Evolutionary conservation across 441 rosid species (phyloP).

Genomic region (Eutrema salsugineum): DNA sequence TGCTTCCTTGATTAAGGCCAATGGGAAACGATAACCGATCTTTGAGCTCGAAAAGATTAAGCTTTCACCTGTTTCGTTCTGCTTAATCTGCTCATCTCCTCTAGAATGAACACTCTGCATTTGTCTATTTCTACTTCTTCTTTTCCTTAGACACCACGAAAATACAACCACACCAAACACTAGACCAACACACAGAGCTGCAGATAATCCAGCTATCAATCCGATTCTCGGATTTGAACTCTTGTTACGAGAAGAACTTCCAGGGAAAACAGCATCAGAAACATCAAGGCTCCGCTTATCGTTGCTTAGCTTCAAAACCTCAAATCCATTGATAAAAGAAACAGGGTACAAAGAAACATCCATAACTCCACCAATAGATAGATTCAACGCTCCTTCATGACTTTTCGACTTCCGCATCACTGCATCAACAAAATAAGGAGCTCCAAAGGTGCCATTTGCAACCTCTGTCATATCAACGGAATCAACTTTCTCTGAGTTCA

Average conservation of each 20-base stretch:
- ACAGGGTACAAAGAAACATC: slow-evolving; percentile 26
- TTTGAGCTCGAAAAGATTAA: slow-evolving; percentile 51
- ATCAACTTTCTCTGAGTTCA: slow-evolving; percentile 49
- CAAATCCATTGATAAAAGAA: slow-evolving; percentile 79
- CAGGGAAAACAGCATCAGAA: slow-evolving; percentile 29
- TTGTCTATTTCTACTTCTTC: slow-evolving; percentile 28
- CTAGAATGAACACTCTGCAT: slow-evolving; percentile 31
- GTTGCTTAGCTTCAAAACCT: slow-evolving; percentile 75
- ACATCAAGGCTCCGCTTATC: slow-evolving; percentile 52
- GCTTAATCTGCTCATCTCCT: slow-evolving; percentile 32
- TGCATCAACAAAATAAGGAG: slow-evolving; percentile 65
- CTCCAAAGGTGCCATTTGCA: slow-evolving; percentile 39
- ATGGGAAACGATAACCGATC: slow-evolving; percentile 62
- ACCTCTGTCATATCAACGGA: slow-evolving; percentile 49
- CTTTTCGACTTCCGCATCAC: slow-evolving; percentile 33
- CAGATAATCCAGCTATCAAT: slow-evolving; percentile 42
- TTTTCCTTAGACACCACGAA: slow-evolving; percentile 38
- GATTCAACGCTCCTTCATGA: slow-evolving; percentile 23
- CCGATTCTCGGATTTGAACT: slow-evolving; percentile 25
- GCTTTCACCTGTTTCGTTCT: slow-evolving; percentile 30
- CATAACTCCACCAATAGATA: slow-evolving; percentile 62
- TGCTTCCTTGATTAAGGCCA: slow-evolving; percentile 67
- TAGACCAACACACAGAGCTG: slow-evolving; percentile 35
- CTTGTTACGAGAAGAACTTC: not conserved
- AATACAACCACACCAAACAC: slow-evolving; percentile 35